Conservation (phyloP, 345 rosid genomes). For the Camelina hispida region DNA sequence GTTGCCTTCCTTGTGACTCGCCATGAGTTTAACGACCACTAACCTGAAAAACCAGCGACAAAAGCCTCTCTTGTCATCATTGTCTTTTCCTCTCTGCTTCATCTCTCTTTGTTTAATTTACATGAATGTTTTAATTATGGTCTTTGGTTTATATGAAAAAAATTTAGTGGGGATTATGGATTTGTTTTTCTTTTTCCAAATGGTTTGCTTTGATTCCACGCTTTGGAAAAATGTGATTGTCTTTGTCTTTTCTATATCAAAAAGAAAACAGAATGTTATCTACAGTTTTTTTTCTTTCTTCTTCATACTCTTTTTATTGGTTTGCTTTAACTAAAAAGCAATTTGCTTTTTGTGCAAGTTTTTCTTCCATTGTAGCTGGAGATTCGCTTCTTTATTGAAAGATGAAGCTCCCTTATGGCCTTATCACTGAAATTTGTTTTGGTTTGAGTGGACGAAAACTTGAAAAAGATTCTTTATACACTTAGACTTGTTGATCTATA, state of each 20-base stretch:
- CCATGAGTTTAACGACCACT: conserved; percentile 36
- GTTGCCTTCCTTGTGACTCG: conserved; percentile 22
- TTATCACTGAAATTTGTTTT: neutral
- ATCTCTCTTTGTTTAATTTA: neutral
- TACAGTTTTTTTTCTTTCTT: conserved; percentile 36
- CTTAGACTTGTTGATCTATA: conserved; percentile 30
- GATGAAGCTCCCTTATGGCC: conserved; percentile 30
- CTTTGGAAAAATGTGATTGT: conserved; percentile 43
- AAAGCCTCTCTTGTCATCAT: conserved; percentile 29
- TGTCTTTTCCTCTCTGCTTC: conserved; percentile 29
- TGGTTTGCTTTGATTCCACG: conserved; percentile 47
- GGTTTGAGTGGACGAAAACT: conserved; percentile 39
- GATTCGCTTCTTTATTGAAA: conserved; percentile 43
- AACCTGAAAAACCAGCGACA: conserved; percentile 29
- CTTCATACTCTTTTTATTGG: conserved; percentile 16
- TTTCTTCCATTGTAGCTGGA: conserved; percentile 45
- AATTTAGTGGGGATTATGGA: conserved; percentile 21
- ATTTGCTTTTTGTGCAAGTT: conserved; percentile 39
- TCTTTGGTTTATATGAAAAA: conserved; percentile 23
- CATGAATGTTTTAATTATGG: conserved; percentile 3
- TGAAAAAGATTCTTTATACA: conserved; percentile 24
- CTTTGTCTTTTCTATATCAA: conserved; percentile 16
- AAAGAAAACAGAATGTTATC: conserved; percentile 13
- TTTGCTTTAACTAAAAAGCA: conserved; percentile 13
- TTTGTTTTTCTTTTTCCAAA: neutral